Evolutionary conservation across 495 filamentous ascomycete genomes (phyloP), one percentile per base, ranked within the genome.

Genomic region (Xylaria telfairii): DNA sequence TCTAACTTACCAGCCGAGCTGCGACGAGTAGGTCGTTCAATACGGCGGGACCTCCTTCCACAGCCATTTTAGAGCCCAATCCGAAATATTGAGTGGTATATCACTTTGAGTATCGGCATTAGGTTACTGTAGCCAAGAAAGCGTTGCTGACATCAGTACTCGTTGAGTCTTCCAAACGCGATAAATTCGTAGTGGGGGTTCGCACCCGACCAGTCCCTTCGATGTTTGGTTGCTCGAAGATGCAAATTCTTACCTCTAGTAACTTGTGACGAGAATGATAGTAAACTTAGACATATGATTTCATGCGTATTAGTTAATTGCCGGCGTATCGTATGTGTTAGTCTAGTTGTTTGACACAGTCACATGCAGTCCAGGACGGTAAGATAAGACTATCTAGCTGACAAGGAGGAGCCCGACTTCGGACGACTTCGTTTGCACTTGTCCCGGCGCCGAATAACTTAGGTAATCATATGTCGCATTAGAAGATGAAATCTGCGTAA

Each of bases 1-100:
- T 32, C 13, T 44, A 51, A 37, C 70, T 41, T 69, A 75, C 73
- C 28, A 75, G 69, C 44, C 65, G 73, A 0, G 51, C 44, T 37
- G 71, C 75, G n/a, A 65, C 44, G 32, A 75, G 54, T 8, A 34
- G 10, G 30, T 51, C 62, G 1, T 65, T 24, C 10, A 28, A 10
- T 21, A 37, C 4, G n/a, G 30, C 8, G 41, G 28, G 6, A 8
- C 4, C 42, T 65, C 42, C 24, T 44, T 32, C 13, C 17, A 12
- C 19, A 37, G 62, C 19, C 10, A 65, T 51, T 21, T 10, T 49
- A 28, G 21, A 41, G 10, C 21, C 13, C 0, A 17, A 17, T 5
- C 15, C 17, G 28, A 34, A 21, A 59, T 21, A 32, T 21, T n/a
- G 8, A 37, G 56, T 0, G n/a, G 32, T 6, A 21, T 13, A 37